Evolutionary conservation across 345 rosid genomes (phyloP).

Genomic region (Syzygium jambos): DNA sequence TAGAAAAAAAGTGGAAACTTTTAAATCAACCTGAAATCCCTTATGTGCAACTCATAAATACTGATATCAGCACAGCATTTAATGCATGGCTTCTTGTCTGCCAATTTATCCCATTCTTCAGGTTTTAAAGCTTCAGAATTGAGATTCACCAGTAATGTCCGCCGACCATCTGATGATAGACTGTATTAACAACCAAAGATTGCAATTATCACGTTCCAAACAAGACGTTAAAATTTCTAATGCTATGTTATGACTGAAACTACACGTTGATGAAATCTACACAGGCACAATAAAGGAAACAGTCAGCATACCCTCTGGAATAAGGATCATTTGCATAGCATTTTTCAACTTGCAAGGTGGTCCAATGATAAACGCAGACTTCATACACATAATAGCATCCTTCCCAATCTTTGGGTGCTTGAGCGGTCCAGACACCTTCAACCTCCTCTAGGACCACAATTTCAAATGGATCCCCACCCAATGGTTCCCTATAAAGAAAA

Average conservation of each 20-base stretch:
- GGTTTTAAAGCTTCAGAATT: conserved; percentile 54
- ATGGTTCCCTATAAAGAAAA: conserved; percentile 39
- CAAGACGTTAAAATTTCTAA: background rate
- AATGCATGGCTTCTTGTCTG: conserved; percentile 53
- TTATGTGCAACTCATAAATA: conserved; percentile 86
- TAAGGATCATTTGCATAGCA: conserved; percentile 95
- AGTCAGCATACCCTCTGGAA: conserved; percentile 72
- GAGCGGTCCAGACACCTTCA: conserved; percentile 69
- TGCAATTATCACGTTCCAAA: conserved; percentile 4
- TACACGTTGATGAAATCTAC: conserved; percentile 6
- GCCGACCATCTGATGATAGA: conserved; percentile 78
- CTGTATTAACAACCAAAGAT: conserved; percentile 35
- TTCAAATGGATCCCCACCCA: conserved; percentile 40
- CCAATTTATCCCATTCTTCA: conserved; percentile 74
- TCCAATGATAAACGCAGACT: conserved; percentile 76
- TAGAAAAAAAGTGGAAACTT: background rate
- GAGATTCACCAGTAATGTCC: conserved; percentile 68
- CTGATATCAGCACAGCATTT: conserved; percentile 65
- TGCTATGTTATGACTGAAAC: conserved; percentile 6
- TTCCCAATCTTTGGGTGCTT: conserved; percentile 69
- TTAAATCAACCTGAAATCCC: conserved; percentile 79
- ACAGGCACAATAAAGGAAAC: conserved; percentile 5
- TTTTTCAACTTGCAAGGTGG: conserved; percentile 60
- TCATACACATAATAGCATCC: conserved; percentile 80
- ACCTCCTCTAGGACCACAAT: conserved; percentile 40